A percentile compares a stretch with the other conserved stretches of the same genome.
These are phyloP conservation scores for Saturnispora zaruensis DNA, from an alignment of 805 yeast species.

Conservation along the genomic window DNA sequence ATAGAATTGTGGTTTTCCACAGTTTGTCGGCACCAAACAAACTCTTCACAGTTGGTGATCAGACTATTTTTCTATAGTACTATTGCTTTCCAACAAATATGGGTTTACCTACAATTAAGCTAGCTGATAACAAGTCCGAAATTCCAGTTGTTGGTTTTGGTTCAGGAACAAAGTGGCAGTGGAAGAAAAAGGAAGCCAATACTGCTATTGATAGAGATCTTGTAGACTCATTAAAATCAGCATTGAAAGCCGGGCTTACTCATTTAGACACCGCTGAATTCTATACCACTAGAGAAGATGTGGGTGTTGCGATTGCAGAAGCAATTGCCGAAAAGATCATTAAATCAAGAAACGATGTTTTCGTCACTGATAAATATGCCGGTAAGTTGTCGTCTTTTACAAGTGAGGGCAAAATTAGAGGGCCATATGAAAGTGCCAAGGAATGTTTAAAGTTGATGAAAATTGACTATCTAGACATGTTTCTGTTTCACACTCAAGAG, in stretches of 20 bases:
- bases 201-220: slow-evolving; percentile 24
- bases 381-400: neutral
- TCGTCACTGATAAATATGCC: slow-evolving; percentile 50
- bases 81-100: neutral
- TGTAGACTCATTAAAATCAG: slow-evolving; percentile 36
- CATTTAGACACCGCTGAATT: slow-evolving; percentile 62
- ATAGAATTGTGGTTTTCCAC: neutral
- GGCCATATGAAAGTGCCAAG: slow-evolving; percentile 40
- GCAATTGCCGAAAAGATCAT: slow-evolving; percentile 22
- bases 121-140: neutral
- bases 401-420: slow-evolving; percentile 20
- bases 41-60: neutral
- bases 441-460: slow-evolving; percentile 38
- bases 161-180: slow-evolving; percentile 51
- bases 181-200: slow-evolving; percentile 24
- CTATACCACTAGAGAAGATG: slow-evolving; percentile 50
- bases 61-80: neutral
- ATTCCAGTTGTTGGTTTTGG: slow-evolving; percentile 34
- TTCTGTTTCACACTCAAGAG: slow-evolving; percentile 52
- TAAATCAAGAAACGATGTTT: slow-evolving; percentile 36
- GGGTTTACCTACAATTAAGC: neutral
- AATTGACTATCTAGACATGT: slow-evolving; percentile 49
- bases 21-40: neutral
- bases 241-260: slow-evolving; percentile 43
- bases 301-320: slow-evolving; percentile 44